phyloP scores from a whole-genome alignment of 176 grass and related monocot genomes.

The Elymus sibiricus region DNA sequence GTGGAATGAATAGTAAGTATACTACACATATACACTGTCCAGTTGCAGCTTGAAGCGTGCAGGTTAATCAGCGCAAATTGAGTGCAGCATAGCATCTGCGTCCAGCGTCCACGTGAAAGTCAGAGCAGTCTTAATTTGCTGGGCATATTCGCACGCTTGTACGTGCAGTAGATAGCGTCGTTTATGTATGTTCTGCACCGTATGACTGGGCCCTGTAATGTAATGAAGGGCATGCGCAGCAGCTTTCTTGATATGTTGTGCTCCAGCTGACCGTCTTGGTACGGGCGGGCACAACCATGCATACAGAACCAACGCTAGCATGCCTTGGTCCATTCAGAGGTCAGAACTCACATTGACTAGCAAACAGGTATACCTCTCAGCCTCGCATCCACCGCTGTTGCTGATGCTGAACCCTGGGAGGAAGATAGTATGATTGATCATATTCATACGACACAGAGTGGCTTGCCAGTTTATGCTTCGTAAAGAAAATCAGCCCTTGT shows the following conservation, averaged over 20 bases:
- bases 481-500: not conserved
- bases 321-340: not conserved
- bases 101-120: not conserved
- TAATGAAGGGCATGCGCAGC: not conserved
- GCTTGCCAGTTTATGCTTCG: not conserved
- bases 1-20: not conserved
- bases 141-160: not conserved
- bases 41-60: not conserved
- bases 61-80: not conserved
- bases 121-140: not conserved
- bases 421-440: too few species aligned
- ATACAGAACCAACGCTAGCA: not conserved
- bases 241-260: not conserved
- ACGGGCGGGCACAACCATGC: not conserved
- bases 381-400: not conserved
- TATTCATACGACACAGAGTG: too few species aligned
- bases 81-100: not conserved
- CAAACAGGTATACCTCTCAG: not conserved
- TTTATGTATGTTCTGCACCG: not conserved
- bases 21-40: not conserved
- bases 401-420: too few species aligned
- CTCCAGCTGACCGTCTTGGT: not conserved
- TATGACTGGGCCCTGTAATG: not conserved
- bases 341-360: not conserved
- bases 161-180: not conserved